Conservation (phyloP, 2,329 filamentous ascomycete genomes). For the Fusarium sp. region DNA sequence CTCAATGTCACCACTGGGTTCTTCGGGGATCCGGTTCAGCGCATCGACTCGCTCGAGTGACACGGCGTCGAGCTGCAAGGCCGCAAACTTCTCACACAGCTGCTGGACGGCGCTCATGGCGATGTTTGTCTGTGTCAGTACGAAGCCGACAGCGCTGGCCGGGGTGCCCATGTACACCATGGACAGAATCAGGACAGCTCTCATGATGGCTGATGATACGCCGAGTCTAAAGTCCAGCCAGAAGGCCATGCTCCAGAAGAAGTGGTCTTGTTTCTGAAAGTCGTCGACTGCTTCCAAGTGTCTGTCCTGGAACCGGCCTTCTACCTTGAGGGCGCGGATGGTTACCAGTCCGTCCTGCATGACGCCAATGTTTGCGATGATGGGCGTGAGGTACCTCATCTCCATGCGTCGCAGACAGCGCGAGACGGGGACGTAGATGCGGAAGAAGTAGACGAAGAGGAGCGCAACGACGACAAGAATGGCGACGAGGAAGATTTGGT, state of each 20-base stretch:
- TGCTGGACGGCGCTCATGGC: slow-evolving; percentile 58
- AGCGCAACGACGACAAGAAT: slow-evolving; percentile 79
- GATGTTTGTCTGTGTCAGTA: slow-evolving; percentile 71
- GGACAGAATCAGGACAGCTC: slow-evolving; percentile 80
- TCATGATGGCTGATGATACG: slow-evolving; percentile 75
- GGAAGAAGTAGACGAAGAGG: slow-evolving; percentile 81
- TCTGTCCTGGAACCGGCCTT: slow-evolving; percentile 83
- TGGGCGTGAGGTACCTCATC: slow-evolving; percentile 89
- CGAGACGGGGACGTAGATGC: slow-evolving; percentile 84
- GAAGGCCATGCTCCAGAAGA: slow-evolving; percentile 90
- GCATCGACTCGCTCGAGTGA: slow-evolving; percentile 90
- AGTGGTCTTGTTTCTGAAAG: slow-evolving; percentile 96
- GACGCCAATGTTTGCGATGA: slow-evolving; percentile 94
- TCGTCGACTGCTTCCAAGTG: slow-evolving; percentile 87
- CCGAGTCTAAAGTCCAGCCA: slow-evolving; percentile 87
- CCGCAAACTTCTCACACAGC: slow-evolving; percentile 85
- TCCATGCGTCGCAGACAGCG: slow-evolving; percentile 88
- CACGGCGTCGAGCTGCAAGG: slow-evolving; percentile 92
- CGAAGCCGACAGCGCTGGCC: slow-evolving; percentile 86
- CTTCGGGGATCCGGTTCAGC: slow-evolving; percentile 83
- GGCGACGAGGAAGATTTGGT: slow-evolving; percentile 82
- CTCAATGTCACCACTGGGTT: slow-evolving; percentile 75
- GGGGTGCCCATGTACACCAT: slow-evolving; percentile 83
- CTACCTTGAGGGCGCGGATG: slow-evolving; percentile 85
- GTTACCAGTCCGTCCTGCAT: slow-evolving; percentile 89